Conservation (phyloP, 371 early-diverging fungal genomes). For the Blakeslea trispora region DNA sequence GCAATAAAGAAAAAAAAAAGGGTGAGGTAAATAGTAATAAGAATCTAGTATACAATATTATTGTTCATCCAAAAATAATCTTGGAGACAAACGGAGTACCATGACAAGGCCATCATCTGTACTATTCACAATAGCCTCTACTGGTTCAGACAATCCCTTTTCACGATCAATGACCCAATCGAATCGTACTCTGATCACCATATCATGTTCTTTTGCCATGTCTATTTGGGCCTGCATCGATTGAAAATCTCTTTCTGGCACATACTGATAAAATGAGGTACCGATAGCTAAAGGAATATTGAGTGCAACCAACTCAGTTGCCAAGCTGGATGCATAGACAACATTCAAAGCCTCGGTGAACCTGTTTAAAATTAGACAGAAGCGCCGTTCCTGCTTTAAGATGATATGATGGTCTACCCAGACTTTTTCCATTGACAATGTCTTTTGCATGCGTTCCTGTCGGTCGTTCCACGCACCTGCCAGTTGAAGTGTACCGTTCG, state of each 20-base stretch:
- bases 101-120: constrained; percentile 48
- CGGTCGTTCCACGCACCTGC: constrained; percentile 38
- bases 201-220: constrained; percentile 29
- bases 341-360: constrained; percentile 33
- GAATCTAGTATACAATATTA: background rate
- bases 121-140: constrained; percentile 39
- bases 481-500: constrained; percentile 33
- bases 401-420: constrained; percentile 4
- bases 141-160: constrained; percentile 17
- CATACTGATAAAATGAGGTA: constrained; percentile 27
- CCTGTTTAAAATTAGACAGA: constrained; percentile 42
- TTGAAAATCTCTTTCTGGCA: constrained; percentile 27
- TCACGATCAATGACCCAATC: constrained; percentile 35
- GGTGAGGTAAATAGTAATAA: constrained; percentile 5
- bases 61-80: constrained; percentile 8
- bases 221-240: constrained; percentile 27
- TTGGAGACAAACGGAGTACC: constrained; percentile 20
- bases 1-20: too few relatives aligned
- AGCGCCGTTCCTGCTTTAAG: constrained; percentile 24
- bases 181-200: constrained; percentile 41
- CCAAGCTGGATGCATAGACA: constrained; percentile 29
- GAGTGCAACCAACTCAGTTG: constrained; percentile 27
- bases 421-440: constrained; percentile 6
- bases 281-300: constrained; percentile 25
- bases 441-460: constrained; percentile 13